Evolutionary conservation across 2,329 filamentous ascomycete genomes (phyloP).

Genomic region (Ophiocordyceps camponoti-rufipedis): DNA sequence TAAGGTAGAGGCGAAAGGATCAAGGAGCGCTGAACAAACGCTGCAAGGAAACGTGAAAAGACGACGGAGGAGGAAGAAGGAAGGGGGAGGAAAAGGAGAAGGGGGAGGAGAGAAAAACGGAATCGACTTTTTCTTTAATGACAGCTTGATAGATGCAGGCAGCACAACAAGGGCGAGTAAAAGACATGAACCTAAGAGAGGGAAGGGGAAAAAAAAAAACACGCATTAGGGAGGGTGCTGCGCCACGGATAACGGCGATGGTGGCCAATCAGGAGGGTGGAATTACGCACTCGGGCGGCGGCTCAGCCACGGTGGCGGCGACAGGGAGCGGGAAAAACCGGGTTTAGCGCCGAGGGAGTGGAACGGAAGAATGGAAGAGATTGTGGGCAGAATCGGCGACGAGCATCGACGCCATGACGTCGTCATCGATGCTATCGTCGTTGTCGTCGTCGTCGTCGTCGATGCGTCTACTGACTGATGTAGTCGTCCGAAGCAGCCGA

Average conservation of each 20-base stretch:
- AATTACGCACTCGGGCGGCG: neutral
- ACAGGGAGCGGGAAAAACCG: neutral
- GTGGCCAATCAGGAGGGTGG: neutral
- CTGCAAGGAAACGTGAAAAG: conserved; percentile 1
- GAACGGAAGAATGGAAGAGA: neutral
- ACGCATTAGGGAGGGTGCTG: neutral
- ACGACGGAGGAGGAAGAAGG: neutral
- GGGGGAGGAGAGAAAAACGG: too few relatives aligned
- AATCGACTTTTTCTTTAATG: too few relatives aligned
- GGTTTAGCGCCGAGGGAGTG: neutral
- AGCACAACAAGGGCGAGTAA: too few relatives aligned
- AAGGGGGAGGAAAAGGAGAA: neutral
- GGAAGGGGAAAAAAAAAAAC: conserved; percentile 5
- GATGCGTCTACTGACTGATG: neutral
- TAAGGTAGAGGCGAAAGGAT: conserved; percentile 7
- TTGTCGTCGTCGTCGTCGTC: conserved; percentile 8
- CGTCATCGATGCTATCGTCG: conserved; percentile 8
- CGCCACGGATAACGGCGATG: neutral
- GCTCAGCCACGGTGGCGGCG: neutral
- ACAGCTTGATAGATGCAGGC: too few relatives aligned
- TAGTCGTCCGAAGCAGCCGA: too few relatives aligned
- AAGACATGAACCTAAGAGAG: too few relatives aligned
- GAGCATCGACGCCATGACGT: conserved; percentile 16
- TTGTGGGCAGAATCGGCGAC: neutral
- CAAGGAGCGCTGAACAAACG: too few relatives aligned